Evolutionary conservation across 768 basidiomycete species (phyloP).

Genomic region (Kwoniella sp.): DNA sequence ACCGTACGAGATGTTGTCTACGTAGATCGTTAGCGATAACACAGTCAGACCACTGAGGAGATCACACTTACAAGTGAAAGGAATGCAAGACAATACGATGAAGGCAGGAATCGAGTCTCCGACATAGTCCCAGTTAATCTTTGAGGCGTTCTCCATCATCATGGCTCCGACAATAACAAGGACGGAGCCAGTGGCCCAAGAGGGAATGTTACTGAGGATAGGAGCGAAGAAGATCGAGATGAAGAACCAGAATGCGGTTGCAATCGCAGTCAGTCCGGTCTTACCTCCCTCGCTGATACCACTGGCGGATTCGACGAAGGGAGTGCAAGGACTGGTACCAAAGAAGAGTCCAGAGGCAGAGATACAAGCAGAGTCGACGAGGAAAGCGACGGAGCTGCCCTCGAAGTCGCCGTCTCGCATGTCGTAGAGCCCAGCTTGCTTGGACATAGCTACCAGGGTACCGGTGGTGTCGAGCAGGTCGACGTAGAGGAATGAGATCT

Average conservation of each 20-base stretch:
- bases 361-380: slow-evolving; percentile 49
- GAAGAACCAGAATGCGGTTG: slow-evolving; percentile 74
- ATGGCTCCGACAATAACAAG: slow-evolving; percentile 81
- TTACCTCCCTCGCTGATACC: slow-evolving; percentile 72
- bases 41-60: slow-evolving; percentile 37
- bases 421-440: slow-evolving; percentile 83
- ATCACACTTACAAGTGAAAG: slow-evolving; percentile 46
- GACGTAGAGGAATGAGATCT: slow-evolving; percentile 82
- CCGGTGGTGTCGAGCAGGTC: slow-evolving; percentile 69
- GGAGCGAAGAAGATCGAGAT: slow-evolving; percentile 84
- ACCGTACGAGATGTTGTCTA: slow-evolving; percentile 77
- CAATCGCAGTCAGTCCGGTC: slow-evolving; percentile 78
- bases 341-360: slow-evolving; percentile 45
- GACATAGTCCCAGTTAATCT: slow-evolving; percentile 86
- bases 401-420: slow-evolving; percentile 84
- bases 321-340: slow-evolving; percentile 46
- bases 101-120: slow-evolving; percentile 87
- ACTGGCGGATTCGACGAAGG: slow-evolving; percentile 41
- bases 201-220: slow-evolving; percentile 80
- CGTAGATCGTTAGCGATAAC: neutral
- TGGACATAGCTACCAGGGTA: slow-evolving; percentile 87
- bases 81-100: slow-evolving; percentile 74
- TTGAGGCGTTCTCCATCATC: slow-evolving; percentile 82
- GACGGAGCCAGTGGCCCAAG: slow-evolving; percentile 85
- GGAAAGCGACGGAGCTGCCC: slow-evolving; percentile 60